phyloP scores from a whole-genome alignment of 352 stramenopile genomes.

The Phytophthora fragariae region DNA sequence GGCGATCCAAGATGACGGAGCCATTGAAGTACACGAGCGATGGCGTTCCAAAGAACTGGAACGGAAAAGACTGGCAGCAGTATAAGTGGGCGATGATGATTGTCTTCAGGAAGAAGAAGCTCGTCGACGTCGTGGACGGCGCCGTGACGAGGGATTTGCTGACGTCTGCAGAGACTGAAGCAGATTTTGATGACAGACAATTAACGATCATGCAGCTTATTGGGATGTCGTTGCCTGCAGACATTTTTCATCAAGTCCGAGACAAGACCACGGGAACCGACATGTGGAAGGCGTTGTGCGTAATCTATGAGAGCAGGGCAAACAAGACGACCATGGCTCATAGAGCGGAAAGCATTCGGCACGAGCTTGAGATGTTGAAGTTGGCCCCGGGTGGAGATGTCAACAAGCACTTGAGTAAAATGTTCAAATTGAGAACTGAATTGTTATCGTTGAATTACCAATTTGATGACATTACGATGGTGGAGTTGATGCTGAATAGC shows the following conservation, averaged over 20 bases:
- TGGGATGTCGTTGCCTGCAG: no score
- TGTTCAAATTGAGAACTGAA: slow-evolving; percentile 26
- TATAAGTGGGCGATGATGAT: background rate
- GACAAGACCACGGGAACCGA: no score
- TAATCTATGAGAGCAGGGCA: no score
- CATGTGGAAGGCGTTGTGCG: no score
- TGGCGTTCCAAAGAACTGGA: no score
- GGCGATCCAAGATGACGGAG: no score
- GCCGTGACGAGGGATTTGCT: background rate
- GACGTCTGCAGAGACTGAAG: background rate
- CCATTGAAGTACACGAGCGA: no score
- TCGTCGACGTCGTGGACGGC: background rate
- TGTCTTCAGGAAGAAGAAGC: background rate
- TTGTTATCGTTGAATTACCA: slow-evolving; percentile 4
- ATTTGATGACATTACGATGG: background rate
- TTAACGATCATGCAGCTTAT: background rate
- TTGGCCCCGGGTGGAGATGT: slow-evolving; percentile 9
- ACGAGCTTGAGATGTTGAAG: slow-evolving; percentile 13
- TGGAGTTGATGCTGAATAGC: slow-evolving; percentile 12
- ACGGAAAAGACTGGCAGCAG: no score
- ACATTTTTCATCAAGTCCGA: no score
- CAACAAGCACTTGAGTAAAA: slow-evolving; percentile 18
- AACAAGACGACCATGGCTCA: no score
- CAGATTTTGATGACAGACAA: background rate
- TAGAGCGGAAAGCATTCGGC: background rate